Conservation (phyloP, 2,329 filamentous ascomycete genomes). For the Thermothelomyces thermophilus region DNA sequence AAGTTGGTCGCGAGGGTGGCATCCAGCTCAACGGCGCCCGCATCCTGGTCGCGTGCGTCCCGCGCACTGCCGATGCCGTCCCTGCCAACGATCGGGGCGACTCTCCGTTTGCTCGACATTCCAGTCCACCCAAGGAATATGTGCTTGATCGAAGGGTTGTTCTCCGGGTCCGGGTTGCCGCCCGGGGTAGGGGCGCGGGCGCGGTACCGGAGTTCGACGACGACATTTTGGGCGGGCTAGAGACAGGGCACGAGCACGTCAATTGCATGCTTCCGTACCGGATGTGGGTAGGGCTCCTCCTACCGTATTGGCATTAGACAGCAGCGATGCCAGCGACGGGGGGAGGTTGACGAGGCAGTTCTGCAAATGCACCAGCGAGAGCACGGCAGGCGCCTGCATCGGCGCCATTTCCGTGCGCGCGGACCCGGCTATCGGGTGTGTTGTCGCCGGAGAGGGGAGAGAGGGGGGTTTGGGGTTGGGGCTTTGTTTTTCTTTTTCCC, state of each 20-base stretch:
- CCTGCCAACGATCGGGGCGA: slow-evolving; percentile 64
- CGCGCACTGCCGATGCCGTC: slow-evolving; percentile 60
- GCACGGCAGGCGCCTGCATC: slow-evolving; percentile 64
- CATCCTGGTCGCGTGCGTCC: slow-evolving; percentile 65
- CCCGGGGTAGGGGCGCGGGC: slow-evolving; percentile 42
- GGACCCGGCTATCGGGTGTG: neutral
- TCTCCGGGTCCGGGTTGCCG: slow-evolving; percentile 34
- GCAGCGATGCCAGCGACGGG: slow-evolving; percentile 70
- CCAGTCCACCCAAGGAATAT: slow-evolving; percentile 94
- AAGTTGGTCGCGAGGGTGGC: slow-evolving; percentile 72
- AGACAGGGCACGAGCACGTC: slow-evolving; percentile 8
- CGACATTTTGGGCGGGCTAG: slow-evolving; percentile 88
- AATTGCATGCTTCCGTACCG: neutral
- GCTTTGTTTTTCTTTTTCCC: no score
- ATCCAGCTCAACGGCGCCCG: slow-evolving; percentile 77
- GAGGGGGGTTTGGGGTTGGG: no score
- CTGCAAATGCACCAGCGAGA: slow-evolving; percentile 80
- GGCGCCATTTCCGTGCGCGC: slow-evolving; percentile 36
- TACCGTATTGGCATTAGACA: slow-evolving; percentile 87
- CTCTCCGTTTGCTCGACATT: slow-evolving; percentile 85
- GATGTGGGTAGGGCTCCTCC: slow-evolving; percentile 37
- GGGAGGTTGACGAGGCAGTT: slow-evolving; percentile 95
- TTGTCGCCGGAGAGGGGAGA: neutral
- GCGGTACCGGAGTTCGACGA: slow-evolving; percentile 82
- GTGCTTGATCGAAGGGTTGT: slow-evolving; percentile 51